A percentile compares a stretch with the other conserved stretches of the same genome.
Evolutionary conservation across 768 basidiomycete genomes (phyloP).

Genomic region (Termitomyces sp.): DNA sequence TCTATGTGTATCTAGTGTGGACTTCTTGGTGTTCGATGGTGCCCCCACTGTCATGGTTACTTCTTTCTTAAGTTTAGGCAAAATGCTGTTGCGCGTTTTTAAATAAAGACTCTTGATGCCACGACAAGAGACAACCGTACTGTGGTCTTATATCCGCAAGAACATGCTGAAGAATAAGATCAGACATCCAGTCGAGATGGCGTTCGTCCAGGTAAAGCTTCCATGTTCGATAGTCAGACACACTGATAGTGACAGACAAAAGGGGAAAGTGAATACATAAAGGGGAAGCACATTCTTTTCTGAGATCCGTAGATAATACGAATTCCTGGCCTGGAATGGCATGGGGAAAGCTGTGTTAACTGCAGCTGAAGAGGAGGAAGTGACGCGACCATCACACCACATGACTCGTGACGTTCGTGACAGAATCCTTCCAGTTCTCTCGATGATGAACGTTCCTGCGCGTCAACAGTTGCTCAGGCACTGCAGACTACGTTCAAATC

Average conservation of each 20-base stretch:
- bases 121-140: slow-evolving; percentile 24
- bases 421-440: slow-evolving; percentile 2
- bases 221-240: neutral
- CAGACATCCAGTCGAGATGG: slow-evolving; percentile 90
- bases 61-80: slow-evolving; percentile 63
- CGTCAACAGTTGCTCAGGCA: slow-evolving; percentile 5
- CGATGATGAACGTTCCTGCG: slow-evolving; percentile 6
- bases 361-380: neutral
- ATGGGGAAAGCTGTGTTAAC: slow-evolving; percentile 24
- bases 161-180: slow-evolving; percentile 71
- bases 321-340: slow-evolving; percentile 68
- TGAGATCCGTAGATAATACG: slow-evolving; percentile 80
- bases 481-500: slow-evolving; percentile 1
- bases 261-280: slow-evolving; percentile 35
- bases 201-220: slow-evolving; percentile 73
- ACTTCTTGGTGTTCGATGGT: slow-evolving; percentile 43
- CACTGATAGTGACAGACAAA: slow-evolving; percentile 20
- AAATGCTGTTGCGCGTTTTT: slow-evolving; percentile 44
- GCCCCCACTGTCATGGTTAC: slow-evolving; percentile 37
- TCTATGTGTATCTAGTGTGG: slow-evolving; percentile 76
- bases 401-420: slow-evolving; percentile 9
- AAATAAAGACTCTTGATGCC: neutral
- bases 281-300: slow-evolving; percentile 68
- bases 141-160: slow-evolving; percentile 72
- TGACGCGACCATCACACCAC: slow-evolving; percentile 12